Evolutionary conservation across 768 basidiomycete genomes (phyloP), one percentile per base, ranked within the genome.

Genomic region (Lactarius psammicola): DNA sequence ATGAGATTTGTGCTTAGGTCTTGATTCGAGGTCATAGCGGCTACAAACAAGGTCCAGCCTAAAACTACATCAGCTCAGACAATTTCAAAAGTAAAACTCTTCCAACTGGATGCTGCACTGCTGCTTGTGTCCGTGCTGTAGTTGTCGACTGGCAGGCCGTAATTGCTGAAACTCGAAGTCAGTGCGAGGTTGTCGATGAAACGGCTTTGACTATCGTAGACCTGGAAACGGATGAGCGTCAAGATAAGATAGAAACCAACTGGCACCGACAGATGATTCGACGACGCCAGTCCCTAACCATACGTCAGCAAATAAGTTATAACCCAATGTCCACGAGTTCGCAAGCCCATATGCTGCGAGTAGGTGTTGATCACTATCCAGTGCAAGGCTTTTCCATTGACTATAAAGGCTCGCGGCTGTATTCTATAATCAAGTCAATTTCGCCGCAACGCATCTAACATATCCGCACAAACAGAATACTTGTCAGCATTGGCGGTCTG

Each of bases 231-330:
- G 9, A 49, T 70, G 10, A 54, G 51, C 4, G 26, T 26, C 44
- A 10, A 42, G 53, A 38, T n/a, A n/a, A 42, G 58, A 15, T 15
- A 2, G 31, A 28, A 23, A 34, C 20, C 34, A 30, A 28, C 10
- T 5, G 33, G 59, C 31, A 69, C 70, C 5, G 4, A 64, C 67
- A 26, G 60, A 54, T 63, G 56, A 54, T 11, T 66, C 69, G 75
- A 88, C 84, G 20, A 88, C 72, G 54, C 81, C 79, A 26, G 83
- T 78, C 38, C 80, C 80, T 56, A 88, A 74, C 46, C 88, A 75
- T 71, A 79, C 82, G 71, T 88, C 87, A 13, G 80, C 84, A 63
- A 80, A 87, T 57, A 89, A 70, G 75, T 88, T 88, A 75, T 89
- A 88, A 13, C 82, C 75, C 31, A 87, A 70, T 4, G 84, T 84